phyloP scores from a whole-genome alignment of 371 early-diverging fungal species.

The Mucor piriformis region DNA sequence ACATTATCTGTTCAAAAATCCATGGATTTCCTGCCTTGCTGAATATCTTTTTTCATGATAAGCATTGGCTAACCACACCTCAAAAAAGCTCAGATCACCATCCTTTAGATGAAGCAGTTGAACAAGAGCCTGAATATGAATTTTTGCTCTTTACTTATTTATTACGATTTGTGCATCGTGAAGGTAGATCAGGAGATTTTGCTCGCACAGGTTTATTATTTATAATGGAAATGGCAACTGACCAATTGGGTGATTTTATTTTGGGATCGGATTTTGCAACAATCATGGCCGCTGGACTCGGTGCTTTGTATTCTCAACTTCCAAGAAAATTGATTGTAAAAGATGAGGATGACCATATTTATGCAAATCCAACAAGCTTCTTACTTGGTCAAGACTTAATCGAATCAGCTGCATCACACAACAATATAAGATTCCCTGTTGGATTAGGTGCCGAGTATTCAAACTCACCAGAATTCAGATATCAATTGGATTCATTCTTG shows the following conservation, averaged over 20 bases:
- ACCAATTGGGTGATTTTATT: constrained; percentile 79
- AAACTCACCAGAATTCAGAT: constrained; percentile 68
- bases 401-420: not conserved
- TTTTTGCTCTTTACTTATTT: constrained; percentile 88
- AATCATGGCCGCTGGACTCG: constrained; percentile 83
- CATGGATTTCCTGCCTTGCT: constrained; percentile 87
- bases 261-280: constrained; percentile 80
- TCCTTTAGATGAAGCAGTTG: constrained; percentile 22
- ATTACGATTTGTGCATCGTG: constrained; percentile 83
- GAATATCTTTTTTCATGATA: constrained; percentile 89
- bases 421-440: constrained; percentile 11
- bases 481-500: constrained; percentile 78
- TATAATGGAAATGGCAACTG: constrained; percentile 82
- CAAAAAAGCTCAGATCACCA: constrained; percentile 37
- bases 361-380: constrained; percentile 48
- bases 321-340: constrained; percentile 77
- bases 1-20: constrained; percentile 88
- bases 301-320: constrained; percentile 90
- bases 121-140: constrained; percentile 62
- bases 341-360: constrained; percentile 33
- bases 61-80: constrained; percentile 72
- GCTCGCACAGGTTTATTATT: constrained; percentile 90
- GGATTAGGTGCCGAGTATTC: constrained; percentile 54
- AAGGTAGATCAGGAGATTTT: constrained; percentile 87
- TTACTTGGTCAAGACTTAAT: constrained; percentile 47